These are phyloP conservation scores for Aspergillus sp. DNA, from an alignment of 2,329 filamentous ascomycete species.

Conservation along the genomic window DNA sequence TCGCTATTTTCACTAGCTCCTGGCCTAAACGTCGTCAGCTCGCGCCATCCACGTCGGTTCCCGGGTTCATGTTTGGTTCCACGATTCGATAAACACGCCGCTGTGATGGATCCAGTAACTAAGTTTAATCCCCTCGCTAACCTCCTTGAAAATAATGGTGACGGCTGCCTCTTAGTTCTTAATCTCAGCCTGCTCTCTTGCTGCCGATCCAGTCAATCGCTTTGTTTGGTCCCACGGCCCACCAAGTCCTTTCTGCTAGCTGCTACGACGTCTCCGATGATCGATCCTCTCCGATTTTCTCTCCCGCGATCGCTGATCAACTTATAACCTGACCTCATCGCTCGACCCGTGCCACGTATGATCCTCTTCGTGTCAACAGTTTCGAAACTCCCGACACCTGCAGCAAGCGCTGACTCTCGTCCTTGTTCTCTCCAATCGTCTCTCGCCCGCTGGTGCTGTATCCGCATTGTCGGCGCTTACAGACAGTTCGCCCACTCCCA, in stretches of 20 bases:
- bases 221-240: slow-evolving; percentile 2
- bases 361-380: slow-evolving; percentile 8
- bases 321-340: slow-evolving; percentile 8
- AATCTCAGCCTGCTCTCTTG: background rate
- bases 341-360: slow-evolving; percentile 15
- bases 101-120: background rate
- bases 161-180: background rate
- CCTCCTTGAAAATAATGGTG: too few species aligned
- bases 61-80: background rate
- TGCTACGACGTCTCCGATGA: background rate
- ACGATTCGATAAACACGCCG: too few species aligned
- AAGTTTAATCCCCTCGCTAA: background rate
- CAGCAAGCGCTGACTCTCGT: slow-evolving; percentile 21
- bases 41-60: background rate
- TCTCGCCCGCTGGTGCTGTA: slow-evolving; percentile 7
- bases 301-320: slow-evolving; percentile 1
- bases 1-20: slow-evolving; percentile 3
- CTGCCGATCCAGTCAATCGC: slow-evolving; percentile 1
- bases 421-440: slow-evolving; percentile 12
- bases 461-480: slow-evolving; percentile 24
- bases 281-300: background rate
- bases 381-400: slow-evolving; percentile 14
- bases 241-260: background rate
- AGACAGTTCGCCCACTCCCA: slow-evolving; percentile 4
- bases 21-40: too few species aligned